Percentiles rank a stretch among this genome's conserved stretches.
Conservation (phyloP, 805 yeast genomes). For the Nakazawaea populi region DNA sequence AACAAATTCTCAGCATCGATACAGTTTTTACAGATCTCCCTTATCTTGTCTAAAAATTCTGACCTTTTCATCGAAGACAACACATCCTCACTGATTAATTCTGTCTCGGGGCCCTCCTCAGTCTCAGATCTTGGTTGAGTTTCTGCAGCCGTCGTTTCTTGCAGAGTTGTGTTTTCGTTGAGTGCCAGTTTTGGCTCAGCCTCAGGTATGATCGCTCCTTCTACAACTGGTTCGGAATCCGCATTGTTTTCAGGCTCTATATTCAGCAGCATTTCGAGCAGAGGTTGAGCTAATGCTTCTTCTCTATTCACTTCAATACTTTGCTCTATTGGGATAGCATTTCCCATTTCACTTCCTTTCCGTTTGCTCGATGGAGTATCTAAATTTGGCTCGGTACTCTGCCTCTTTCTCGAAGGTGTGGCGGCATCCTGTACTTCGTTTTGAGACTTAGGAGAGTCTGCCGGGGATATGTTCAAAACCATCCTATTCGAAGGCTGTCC, state of each 20-base stretch:
- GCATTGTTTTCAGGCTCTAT: too few species aligned
- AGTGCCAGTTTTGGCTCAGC: too few species aligned
- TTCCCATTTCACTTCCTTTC: too few species aligned
- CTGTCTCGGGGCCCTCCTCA: neutral
- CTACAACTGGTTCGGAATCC: too few species aligned
- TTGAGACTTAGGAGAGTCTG: neutral
- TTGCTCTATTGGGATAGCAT: too few species aligned
- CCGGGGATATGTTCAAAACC: neutral
- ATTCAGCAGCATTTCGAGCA: too few species aligned
- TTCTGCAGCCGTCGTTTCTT: neutral
- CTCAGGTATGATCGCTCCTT: too few species aligned
- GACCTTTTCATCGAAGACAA: neutral
- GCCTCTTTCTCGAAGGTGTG: neutral
- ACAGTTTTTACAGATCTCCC: neutral
- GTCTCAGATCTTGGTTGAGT: neutral
- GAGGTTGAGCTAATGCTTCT: too few species aligned
- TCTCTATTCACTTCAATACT: too few species aligned
- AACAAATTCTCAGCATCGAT: constrained; percentile 1
- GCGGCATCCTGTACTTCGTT: neutral
- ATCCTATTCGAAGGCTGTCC: neutral
- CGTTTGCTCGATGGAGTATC: neutral
- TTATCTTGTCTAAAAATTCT: neutral
- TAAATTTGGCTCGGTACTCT: neutral
- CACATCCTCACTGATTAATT: neutral
- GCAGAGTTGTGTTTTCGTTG: too few species aligned